Base-by-base conservation (phyloP, 306 rosid genomes). In the Quercus wislizeni region DNA sequence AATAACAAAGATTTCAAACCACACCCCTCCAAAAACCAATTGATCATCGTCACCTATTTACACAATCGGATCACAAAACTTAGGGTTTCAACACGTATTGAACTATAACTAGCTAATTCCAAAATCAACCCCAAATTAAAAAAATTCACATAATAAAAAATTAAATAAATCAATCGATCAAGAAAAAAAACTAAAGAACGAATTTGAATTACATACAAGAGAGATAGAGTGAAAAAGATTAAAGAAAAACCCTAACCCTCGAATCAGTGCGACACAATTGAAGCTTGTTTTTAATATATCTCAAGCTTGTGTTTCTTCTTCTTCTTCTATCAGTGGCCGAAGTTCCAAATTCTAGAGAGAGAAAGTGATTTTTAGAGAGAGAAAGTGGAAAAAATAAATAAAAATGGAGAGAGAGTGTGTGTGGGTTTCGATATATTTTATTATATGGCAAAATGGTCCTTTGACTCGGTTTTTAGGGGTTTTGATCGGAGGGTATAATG, bases 401-500 rank as follows among this genome's bases (percentile, higher is more conserved):
- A 38, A 35, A 74, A 76, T 79, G 49, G 74, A 30, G 62, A 38
- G 43, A 38, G 46, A 41, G 46, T 30, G 67, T 63, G 77, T 23
- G 76, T 35, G 86, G 86, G 84, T 38, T 86, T 85, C 93, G 91
- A 86, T 90, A 86, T 90, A 87, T 86, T 90, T 89, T 90, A 87
- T 85, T 87, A 82, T 87, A 89, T 78, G 85, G 86, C 84, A 59
- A 79, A 21, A 14, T 14, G 6, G 83, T 87, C 88, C 85, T 88
- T 89, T 93, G 98, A 93, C 95, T 89, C 90, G 83, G 90, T 82
- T 74, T 74, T 77, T 57, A 23, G 89, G 43, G 33, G 77, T 82
- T 87, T 87, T 74, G 75, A 64, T 54, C 20, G 80, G 81, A 82
- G 97, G 94, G 82, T 25, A 85, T 1, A 4, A 23, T 58, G 25